Percentiles rank a stretch among this genome's conserved stretches.
These are phyloP conservation scores for Chlamydomonas reinhardtii DNA, from an alignment of 163 green algal genomes.

Conservation along the genomic window DNA sequence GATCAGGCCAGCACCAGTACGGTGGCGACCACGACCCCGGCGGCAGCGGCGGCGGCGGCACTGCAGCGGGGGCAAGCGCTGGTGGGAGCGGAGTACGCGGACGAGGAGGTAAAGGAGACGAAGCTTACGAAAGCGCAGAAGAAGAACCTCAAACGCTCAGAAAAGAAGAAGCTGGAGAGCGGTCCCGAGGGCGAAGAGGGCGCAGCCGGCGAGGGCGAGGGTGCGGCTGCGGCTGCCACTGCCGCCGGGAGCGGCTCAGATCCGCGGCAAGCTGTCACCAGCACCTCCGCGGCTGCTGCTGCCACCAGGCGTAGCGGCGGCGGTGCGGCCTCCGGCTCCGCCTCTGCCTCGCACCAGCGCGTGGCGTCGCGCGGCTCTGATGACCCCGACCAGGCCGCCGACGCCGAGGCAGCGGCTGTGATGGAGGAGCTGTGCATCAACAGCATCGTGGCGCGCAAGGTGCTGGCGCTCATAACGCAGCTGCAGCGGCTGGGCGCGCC, in stretches of 20 bases:
- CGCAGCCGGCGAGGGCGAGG: slow-evolving; percentile 1
- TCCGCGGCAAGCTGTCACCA: background rate
- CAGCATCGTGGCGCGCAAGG: slow-evolving; percentile 65
- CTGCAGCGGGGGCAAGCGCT: background rate
- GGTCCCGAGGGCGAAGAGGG: slow-evolving; percentile 14
- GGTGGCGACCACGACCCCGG: background rate
- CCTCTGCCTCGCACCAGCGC: slow-evolving; percentile 1
- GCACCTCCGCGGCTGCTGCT: background rate
- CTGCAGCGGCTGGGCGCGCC: slow-evolving; percentile 72
- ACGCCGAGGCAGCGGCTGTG: slow-evolving; percentile 11
- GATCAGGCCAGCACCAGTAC: no score
- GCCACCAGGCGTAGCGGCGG: background rate
- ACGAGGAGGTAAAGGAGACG: slow-evolving; percentile 52
- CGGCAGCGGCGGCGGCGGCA: no score
- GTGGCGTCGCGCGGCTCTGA: slow-evolving; percentile 22
- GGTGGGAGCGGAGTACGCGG: slow-evolving; percentile 59
- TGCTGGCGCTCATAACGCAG: slow-evolving; percentile 62
- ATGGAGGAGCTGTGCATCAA: slow-evolving; percentile 65
- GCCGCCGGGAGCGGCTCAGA: background rate
- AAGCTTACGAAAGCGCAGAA: slow-evolving; percentile 76
- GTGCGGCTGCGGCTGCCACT: no score
- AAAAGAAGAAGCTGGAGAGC: slow-evolving; percentile 61
- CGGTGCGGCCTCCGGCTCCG: background rate
- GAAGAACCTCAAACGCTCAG: slow-evolving; percentile 81
- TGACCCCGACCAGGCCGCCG: background rate